phyloP scores from a whole-genome alignment of 306 rosid species.

The Pueraria montana region DNA sequence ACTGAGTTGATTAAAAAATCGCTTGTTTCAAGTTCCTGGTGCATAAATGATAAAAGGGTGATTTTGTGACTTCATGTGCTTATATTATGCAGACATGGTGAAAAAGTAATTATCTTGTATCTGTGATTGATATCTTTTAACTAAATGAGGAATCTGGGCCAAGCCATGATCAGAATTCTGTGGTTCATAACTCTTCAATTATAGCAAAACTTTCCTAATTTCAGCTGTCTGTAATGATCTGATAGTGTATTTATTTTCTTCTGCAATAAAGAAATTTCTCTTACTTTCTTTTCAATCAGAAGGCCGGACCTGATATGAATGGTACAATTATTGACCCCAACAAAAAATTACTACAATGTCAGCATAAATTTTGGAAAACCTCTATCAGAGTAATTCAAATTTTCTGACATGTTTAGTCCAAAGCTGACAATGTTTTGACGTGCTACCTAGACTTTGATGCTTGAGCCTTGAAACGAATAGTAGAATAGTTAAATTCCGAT shows the following conservation, averaged over 20 bases:
- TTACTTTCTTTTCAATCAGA: conserved; percentile 38
- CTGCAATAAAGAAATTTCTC: conserved; percentile 21
- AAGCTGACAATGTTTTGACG: conserved; percentile 56
- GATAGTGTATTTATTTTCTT: conserved; percentile 23
- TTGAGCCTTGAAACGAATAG: conserved; percentile 46
- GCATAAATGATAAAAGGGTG: conserved; percentile 20
- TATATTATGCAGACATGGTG: conserved; percentile 9
- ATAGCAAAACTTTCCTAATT: conserved; percentile 38
- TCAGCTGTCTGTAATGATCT: conserved; percentile 16
- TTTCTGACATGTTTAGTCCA: conserved; percentile 60
- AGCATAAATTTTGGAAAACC: conserved; percentile 40
- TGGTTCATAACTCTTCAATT: conserved; percentile 20
- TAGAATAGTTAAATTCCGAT: conserved; percentile 39
- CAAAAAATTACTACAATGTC: conserved; percentile 12
- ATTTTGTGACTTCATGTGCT: conserved; percentile 35
- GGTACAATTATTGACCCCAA: conserved; percentile 48
- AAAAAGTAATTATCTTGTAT: conserved; percentile 30
- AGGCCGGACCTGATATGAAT: conserved; percentile 29
- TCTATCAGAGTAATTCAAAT: conserved; percentile 27
- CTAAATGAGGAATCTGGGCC: conserved; percentile 28
- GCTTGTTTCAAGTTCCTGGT: conserved; percentile 12
- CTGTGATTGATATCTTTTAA: conserved; percentile 14
- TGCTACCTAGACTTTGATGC: conserved; percentile 52
- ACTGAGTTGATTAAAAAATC: neutral
- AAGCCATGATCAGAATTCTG: conserved; percentile 19